These are phyloP conservation scores for Gamsiella multidivaricata DNA, from an alignment of 192 early-diverging fungal genomes.

Conservation along the genomic window DNA sequence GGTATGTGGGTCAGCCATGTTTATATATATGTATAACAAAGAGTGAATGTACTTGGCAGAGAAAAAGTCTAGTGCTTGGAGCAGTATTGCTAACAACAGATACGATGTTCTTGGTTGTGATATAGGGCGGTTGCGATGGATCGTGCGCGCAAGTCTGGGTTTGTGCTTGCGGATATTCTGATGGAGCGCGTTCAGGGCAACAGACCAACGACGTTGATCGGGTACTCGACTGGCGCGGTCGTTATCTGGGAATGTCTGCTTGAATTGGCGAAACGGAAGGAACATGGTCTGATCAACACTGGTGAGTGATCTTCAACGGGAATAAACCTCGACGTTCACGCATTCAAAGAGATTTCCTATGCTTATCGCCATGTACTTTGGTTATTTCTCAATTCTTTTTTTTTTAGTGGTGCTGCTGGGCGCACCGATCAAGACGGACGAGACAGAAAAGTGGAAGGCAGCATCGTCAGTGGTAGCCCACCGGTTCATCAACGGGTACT, in stretches of 20 bases:
- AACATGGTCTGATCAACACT: constrained; percentile 60
- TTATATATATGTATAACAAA: no score
- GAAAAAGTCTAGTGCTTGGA: no score
- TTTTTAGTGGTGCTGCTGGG: constrained; percentile 63
- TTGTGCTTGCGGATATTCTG: constrained; percentile 68
- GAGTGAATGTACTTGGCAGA: no score
- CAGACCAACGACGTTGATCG: constrained; percentile 65
- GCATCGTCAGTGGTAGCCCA: constrained; percentile 56
- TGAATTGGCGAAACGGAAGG: constrained; percentile 58
- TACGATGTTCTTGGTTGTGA: background rate
- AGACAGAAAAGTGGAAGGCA: constrained; percentile 53
- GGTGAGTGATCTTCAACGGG: constrained; percentile 31
- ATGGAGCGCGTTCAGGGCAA: constrained; percentile 65
- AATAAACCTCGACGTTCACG: background rate
- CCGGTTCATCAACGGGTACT: constrained; percentile 65
- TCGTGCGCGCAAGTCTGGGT: constrained; percentile 64
- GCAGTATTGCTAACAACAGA: no score
- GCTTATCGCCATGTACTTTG: no score
- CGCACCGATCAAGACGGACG: constrained; percentile 59
- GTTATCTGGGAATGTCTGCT: constrained; percentile 68
- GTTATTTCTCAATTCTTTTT: no score
- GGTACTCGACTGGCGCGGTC: constrained; percentile 65
- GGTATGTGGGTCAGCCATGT: constrained; percentile 40
- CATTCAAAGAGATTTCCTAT: background rate
- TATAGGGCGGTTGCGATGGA: constrained; percentile 59